Percentiles rank a stretch among this genome's conserved stretches.
Evolutionary conservation across 768 basidiomycete species (phyloP).

Genomic region (Tulasnella sp.): DNA sequence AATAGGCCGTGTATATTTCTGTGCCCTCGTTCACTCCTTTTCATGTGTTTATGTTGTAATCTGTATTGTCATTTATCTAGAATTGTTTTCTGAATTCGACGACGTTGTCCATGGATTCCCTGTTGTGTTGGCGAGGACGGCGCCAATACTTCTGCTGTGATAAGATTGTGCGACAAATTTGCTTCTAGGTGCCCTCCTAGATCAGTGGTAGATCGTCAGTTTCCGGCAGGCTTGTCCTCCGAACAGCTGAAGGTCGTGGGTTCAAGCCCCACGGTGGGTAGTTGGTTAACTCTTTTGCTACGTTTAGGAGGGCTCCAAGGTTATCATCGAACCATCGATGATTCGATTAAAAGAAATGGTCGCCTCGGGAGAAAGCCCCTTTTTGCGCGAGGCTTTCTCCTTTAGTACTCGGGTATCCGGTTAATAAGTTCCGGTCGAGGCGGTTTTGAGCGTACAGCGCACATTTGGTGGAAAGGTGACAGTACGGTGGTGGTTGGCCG

Average conservation of each 20-base stretch:
- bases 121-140: no score
- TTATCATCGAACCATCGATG: no score
- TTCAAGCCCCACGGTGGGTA: slow-evolving; percentile 8
- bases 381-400: no score
- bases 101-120: no score
- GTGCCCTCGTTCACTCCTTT: neutral
- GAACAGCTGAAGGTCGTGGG: neutral
- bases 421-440: no score
- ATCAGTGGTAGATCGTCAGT: slow-evolving; percentile 9
- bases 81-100: neutral
- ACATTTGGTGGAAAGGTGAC: no score
- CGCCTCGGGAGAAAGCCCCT: no score
- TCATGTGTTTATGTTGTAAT: neutral
- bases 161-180: neutral
- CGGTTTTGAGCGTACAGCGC: no score
- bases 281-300: neutral
- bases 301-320: no score
- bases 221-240: neutral
- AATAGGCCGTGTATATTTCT: neutral
- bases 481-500: neutral
- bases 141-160: no score
- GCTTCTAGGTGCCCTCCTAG: neutral
- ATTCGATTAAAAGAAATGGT: no score
- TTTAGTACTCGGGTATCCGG: no score
- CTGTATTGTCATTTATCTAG: neutral